Base-by-base conservation (phyloP, 371 early-diverging fungal genomes). In the Fennellomyces sp. region DNA sequence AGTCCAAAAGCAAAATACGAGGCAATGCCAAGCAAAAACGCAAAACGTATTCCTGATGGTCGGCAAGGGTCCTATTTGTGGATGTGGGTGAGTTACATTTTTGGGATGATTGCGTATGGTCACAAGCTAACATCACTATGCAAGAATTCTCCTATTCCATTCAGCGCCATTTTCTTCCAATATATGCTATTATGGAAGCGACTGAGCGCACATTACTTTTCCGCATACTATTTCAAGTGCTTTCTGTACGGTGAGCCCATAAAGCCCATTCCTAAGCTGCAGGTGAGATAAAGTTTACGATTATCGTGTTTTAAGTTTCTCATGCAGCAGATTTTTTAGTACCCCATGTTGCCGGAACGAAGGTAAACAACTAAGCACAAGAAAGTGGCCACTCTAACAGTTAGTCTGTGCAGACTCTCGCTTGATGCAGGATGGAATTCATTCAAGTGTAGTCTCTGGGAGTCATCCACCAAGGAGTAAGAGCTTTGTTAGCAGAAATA, bases 191-290 rank as follows among this genome's bases (percentile, higher is more conserved):
- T 86, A 4, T 86, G 86, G 86, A 86, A 80, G 50, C 69, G 83
- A 21, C 56, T 86, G 12, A 82, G 82, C 19, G 82, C 84, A 0
- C 86, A 86, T 51, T 86, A 86, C 33, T 81, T 86, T 50, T 83
- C 86, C 4, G 60, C 74, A 11, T 78, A 82, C 52, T 84, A 84
- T 1, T 76, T 84, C 21, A 77, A 71, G 28, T 82, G 84, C 53
- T 70, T 86, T 13, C 63, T 86, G n/a, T 80, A 81, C 50, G 86
- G 86, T 2, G 84, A 84, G 35, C 81, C 84, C 3, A 86, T 86
- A 41, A 78, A 78, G 27, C 83, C 86, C 5, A 83, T 81, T 36
- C 86, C 84, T 21, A 76, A 81, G 58, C 56, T 86, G 41, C 86
- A 78, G 76, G 81, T 77, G 68, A 56, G 50, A 19, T 36, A 39